Evolutionary conservation across 1,284 basidiomycete species (phyloP), one percentile per base, ranked within the genome.

Genomic region (Sanguinoderma infundibulare): DNA sequence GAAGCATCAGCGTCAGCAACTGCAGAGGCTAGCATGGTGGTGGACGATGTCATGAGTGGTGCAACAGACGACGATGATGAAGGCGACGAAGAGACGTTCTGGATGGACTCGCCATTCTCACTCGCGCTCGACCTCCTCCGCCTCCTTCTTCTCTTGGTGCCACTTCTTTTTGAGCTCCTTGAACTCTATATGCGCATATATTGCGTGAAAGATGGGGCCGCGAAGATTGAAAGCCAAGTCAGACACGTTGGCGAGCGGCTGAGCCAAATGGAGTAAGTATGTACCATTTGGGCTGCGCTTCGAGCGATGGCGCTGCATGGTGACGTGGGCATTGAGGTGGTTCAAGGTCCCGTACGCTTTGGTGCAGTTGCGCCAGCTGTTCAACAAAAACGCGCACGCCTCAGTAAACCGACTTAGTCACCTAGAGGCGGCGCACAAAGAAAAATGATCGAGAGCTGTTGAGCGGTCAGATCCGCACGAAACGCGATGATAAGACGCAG

Each of bases 101-200:
- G n/a, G n/a, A n/a, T n/a, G n/a, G n/a, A n/a, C n/a, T n/a, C n/a
- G n/a, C n/a, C 71, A 69, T 39, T 70, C 71, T 35, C 67, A 67
- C 36, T 71, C 67, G 55, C 71, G 70, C 6, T 71, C 69, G 35
- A 57, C 59, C 40, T 74, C 73, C 42, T 74, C 73, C 12, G 62
- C 82, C 67, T 94, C 92, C 77, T 96, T 94, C 81, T 96, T 98
- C 70, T 89, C 87, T 78, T 94, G 94, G 56, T 95, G 87, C 95
- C 96, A 98, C 69, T 93, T 91, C 75, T 96, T 98, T 64, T 96
- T 88, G 73, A 98, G 89, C 72, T 98, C 96, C 75, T 98, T 98
- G 83, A 98, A 98, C 80, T 98, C 96, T 97, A 74, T n/a, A 68
- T 55, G 63, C 54, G 28, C 54, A 44, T 40, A 38, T 50, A 62